Conservation (phyloP, 768 basidiomycete species). For the Agaricus subrufescens region DNA sequence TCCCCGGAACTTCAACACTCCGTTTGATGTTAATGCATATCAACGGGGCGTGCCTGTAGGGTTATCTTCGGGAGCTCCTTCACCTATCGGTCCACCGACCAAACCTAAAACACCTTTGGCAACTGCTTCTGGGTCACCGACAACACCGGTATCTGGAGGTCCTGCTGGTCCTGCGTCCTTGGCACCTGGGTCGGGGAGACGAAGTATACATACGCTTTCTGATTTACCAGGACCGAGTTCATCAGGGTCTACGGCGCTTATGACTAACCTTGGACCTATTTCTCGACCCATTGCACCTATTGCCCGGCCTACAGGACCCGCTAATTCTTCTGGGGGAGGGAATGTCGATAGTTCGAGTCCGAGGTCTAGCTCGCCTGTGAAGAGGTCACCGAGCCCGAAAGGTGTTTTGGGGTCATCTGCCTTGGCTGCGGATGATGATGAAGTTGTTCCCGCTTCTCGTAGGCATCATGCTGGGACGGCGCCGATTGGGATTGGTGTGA, state of each 20-base stretch:
- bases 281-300: conserved; percentile 65
- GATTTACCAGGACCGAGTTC: not conserved
- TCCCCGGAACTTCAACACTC: conserved; percentile 48
- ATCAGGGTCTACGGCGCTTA: conserved; percentile 13
- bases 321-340: conserved; percentile 8
- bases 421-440: conserved; percentile 75
- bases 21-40: conserved; percentile 48
- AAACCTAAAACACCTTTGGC: conserved; percentile 37
- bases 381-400: conserved; percentile 52
- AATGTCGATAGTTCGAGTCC: conserved; percentile 52
- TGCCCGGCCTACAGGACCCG: conserved; percentile 48
- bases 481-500: conserved; percentile 18
- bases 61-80: conserved; percentile 22
- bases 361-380: conserved; percentile 54
- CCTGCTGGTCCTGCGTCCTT: conserved; percentile 30
- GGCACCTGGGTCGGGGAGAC: conserved; percentile 44
- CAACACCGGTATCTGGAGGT: conserved; percentile 21
- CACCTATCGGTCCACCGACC: conserved; percentile 57
- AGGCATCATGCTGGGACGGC: conserved; percentile 25
- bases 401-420: conserved; percentile 74
- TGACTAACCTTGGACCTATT: conserved; percentile 54
- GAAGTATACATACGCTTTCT: conserved; percentile 25
- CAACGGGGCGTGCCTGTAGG: conserved; percentile 34
- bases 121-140: conserved; percentile 20
- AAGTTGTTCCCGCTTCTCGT: conserved; percentile 55